A percentile compares a stretch with the other conserved stretches of the same genome.
These are phyloP conservation scores for Cyamopsis tetragonoloba DNA, from an alignment of 306 rosid species.

Conservation along the genomic window DNA sequence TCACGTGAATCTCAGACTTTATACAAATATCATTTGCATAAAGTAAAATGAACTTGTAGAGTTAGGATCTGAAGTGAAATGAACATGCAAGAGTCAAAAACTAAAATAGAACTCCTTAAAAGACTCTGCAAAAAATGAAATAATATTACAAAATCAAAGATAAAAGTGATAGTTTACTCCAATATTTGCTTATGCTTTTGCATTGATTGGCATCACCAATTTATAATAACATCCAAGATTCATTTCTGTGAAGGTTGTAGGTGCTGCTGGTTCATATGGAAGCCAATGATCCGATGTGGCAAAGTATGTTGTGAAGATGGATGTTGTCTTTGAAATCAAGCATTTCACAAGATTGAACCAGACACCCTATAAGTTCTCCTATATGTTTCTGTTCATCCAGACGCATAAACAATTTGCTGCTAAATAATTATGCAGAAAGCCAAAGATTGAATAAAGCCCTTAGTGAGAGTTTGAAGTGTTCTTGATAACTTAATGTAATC, in stretches of 20 bases:
- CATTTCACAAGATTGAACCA: constrained; percentile 1
- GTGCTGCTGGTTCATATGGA: constrained; percentile 29
- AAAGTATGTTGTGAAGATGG: constrained; percentile 27
- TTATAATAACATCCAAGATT: background rate
- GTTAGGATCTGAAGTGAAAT: too few relatives aligned
- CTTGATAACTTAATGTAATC: background rate
- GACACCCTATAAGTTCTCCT: background rate
- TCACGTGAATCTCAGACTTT: too few relatives aligned
- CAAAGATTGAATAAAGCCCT: background rate
- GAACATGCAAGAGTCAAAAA: too few relatives aligned
- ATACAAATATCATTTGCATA: too few relatives aligned
- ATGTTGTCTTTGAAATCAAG: constrained; percentile 8
- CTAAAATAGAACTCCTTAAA: too few relatives aligned
- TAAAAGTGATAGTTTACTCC: too few relatives aligned
- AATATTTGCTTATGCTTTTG: background rate
- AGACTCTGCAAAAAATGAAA: too few relatives aligned
- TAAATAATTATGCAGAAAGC: constrained; percentile 14
- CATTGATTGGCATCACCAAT: background rate
- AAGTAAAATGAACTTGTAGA: too few relatives aligned
- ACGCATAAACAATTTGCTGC: background rate
- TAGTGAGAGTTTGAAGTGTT: background rate
- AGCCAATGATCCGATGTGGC: constrained; percentile 23
- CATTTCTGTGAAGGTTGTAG: constrained; percentile 27
- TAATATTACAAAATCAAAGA: too few relatives aligned
- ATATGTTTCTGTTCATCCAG: background rate